Base-by-base conservation (phyloP, 1,139 yeast genomes). In the Meyerozyma elateridarum region DNA sequence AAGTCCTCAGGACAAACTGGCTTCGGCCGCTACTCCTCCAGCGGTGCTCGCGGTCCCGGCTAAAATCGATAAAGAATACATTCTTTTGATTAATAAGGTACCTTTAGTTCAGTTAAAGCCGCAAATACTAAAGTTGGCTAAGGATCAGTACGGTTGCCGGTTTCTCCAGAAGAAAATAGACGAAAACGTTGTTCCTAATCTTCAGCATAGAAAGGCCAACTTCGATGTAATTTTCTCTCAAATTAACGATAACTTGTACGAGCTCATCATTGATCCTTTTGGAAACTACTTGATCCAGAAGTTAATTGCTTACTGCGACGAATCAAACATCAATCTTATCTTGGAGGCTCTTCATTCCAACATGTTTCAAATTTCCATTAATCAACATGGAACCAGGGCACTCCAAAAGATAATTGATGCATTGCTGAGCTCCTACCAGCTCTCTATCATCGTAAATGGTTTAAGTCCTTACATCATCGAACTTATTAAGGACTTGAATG, bases 141-240 rank as follows among this genome's bases (percentile, higher is more conserved):
- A 67, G 44, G 73, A 68, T 40, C 74, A 68, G 44, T 64, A 67
- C 40, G 74, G 73, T 11, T 68, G 74, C 42, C 56, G 74, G 19
- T 68, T 67, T 40, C 54, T 68, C 24, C 74, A 68, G 37, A 66
- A 66, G 49, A 63, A 64, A 38, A 63, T 68, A 34, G 73, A 68
- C 41, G 72, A 65, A 36, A 62, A 61, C 41, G 27, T 54, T 29
- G 48, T 62, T 15, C 39, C 62, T 13, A 62, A 50, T 41, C 48
- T 51, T 37, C 58, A 56, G 29, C 41, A 51, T 15, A 47, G 73
- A 31, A 45, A 45, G 31, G 43, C 56, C 22, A 66, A 68, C 49
- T 68, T 64, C 37, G 70, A 64, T 24, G 51, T 64, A 34, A 67
- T 68, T 19, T 68, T 67, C 40, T 46, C 54, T 30, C 64, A 66